Evolutionary conservation across 805 yeast species (phyloP).

Genomic region (Kodamaea sagamina): DNA sequence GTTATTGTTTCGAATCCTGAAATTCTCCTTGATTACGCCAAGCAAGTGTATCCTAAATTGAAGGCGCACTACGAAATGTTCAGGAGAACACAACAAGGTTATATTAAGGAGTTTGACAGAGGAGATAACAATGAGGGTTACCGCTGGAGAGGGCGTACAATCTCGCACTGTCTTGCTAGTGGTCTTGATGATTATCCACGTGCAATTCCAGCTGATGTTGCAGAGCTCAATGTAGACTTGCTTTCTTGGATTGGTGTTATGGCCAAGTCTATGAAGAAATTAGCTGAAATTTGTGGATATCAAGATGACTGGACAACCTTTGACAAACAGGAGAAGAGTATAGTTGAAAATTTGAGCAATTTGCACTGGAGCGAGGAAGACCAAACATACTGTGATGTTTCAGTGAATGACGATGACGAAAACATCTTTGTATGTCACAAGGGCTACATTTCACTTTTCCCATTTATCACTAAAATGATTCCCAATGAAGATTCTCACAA

Average conservation of each 20-base stretch:
- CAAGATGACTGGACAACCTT: conserved; percentile 61
- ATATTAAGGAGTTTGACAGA: conserved; percentile 68
- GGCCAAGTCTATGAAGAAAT: conserved; percentile 76
- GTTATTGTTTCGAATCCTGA: conserved; percentile 60
- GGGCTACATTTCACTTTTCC: conserved; percentile 86
- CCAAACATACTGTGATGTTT: conserved; percentile 76
- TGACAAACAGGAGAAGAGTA: conserved; percentile 52
- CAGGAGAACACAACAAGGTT: conserved; percentile 77
- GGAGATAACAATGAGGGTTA: conserved; percentile 59
- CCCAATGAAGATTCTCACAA: conserved; percentile 45
- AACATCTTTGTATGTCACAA: conserved; percentile 73
- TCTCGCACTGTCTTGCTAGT: conserved; percentile 82
- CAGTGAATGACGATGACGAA: conserved; percentile 73
- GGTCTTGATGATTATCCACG: conserved; percentile 97
- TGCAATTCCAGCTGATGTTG: conserved; percentile 73
- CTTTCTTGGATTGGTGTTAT: conserved; percentile 92
- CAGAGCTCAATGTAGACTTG: conserved; percentile 88
- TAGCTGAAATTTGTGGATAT: conserved; percentile 64
- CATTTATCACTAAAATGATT: conserved; percentile 73
- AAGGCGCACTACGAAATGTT: conserved; percentile 84
- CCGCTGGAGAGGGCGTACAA: conserved; percentile 92
- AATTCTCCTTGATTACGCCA: conserved; percentile 58
- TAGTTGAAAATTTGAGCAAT: conserved; percentile 63
- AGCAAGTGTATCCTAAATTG: conserved; percentile 71
- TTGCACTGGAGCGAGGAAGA: conserved; percentile 78